Percentiles rank a stretch among this genome's conserved stretches.
Conservation (phyloP, 2,329 filamentous ascomycete genomes). For the Diaporthe caulivora region DNA sequence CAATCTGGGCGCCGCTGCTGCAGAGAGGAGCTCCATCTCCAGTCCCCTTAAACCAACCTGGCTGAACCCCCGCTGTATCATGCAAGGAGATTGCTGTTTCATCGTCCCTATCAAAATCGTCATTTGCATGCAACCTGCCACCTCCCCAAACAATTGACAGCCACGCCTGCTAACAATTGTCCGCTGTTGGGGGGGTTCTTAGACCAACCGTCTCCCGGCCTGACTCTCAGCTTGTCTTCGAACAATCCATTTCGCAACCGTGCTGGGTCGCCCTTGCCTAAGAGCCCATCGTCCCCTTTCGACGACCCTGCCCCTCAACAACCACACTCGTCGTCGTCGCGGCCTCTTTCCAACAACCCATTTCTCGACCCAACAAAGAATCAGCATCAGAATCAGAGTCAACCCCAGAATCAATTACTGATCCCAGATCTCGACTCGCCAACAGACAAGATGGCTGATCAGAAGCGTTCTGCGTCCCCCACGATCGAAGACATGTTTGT, state of each 20-base stretch:
- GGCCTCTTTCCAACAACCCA: conserved; percentile 79
- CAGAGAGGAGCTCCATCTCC: conserved; percentile 36
- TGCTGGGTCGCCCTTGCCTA: conserved; percentile 70
- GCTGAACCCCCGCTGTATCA: conserved; percentile 56
- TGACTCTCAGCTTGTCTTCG: conserved; percentile 78
- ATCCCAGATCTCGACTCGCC: conserved; percentile 32
- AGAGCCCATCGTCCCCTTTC: conserved; percentile 65
- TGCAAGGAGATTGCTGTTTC: conserved; percentile 61
- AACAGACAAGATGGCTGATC: conserved; percentile 59
- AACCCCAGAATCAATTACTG: conserved; percentile 48
- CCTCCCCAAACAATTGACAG: conserved; percentile 41
- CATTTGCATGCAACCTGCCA: conserved; percentile 56
- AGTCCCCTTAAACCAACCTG: conserved; percentile 52
- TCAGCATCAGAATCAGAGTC: conserved; percentile 43
- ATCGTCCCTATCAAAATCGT: conserved; percentile 56
- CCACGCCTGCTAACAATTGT: conserved; percentile 40
- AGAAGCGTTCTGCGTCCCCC: conserved; percentile 60
- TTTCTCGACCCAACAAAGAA: conserved; percentile 73
- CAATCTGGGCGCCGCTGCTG: conserved; percentile 25
- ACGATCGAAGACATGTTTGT: conserved; percentile 82
- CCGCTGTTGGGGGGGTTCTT: conserved; percentile 46
- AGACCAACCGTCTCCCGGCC: conserved; percentile 64
- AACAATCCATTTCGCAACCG: conserved; percentile 87
- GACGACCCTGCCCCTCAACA: conserved; percentile 64
- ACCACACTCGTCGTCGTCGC: conserved; percentile 43